phyloP scores from a whole-genome alignment of 345 rosid species.

The Microthlaspi erraticum region DNA sequence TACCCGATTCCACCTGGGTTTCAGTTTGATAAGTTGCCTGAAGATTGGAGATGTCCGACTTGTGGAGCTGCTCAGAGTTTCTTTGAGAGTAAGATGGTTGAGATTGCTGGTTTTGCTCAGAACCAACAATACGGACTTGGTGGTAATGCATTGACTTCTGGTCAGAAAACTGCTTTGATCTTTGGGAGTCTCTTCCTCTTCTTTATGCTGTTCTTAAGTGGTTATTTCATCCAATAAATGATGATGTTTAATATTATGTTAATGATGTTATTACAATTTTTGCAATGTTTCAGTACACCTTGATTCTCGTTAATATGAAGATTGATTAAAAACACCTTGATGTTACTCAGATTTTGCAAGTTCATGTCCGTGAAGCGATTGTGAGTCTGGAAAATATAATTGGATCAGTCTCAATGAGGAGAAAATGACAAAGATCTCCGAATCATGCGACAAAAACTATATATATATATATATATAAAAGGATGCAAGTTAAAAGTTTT shows the following conservation, averaged over 20 bases:
- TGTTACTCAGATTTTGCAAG: too few relatives aligned
- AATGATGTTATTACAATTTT: neutral
- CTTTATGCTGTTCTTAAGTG: slow-evolving; percentile 73
- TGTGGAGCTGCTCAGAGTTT: slow-evolving; percentile 90
- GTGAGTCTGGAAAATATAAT: neutral
- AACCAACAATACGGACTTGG: slow-evolving; percentile 92
- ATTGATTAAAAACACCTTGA: too few relatives aligned
- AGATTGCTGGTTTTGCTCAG: slow-evolving; percentile 97
- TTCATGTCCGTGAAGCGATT: too few relatives aligned
- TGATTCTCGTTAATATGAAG: neutral
- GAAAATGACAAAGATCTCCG: too few relatives aligned
- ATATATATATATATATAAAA: too few relatives aligned
- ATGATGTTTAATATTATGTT: neutral
- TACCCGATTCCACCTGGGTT: slow-evolving; percentile 93
- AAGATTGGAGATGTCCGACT: slow-evolving; percentile 93
- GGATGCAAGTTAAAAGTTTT: too few relatives aligned
- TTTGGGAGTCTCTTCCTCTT: slow-evolving; percentile 74
- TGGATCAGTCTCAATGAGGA: neutral
- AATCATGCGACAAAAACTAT: too few relatives aligned
- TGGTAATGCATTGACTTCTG: slow-evolving; percentile 87
- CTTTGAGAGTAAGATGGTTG: slow-evolving; percentile 90
- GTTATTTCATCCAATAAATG: slow-evolving; percentile 76
- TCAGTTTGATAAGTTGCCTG: slow-evolving; percentile 76
- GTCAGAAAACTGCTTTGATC: slow-evolving; percentile 82
- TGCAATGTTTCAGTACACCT: neutral